phyloP scores from a whole-genome alignment of 2,329 filamentous ascomycete genomes.

The Hyphodiscus sp. region DNA sequence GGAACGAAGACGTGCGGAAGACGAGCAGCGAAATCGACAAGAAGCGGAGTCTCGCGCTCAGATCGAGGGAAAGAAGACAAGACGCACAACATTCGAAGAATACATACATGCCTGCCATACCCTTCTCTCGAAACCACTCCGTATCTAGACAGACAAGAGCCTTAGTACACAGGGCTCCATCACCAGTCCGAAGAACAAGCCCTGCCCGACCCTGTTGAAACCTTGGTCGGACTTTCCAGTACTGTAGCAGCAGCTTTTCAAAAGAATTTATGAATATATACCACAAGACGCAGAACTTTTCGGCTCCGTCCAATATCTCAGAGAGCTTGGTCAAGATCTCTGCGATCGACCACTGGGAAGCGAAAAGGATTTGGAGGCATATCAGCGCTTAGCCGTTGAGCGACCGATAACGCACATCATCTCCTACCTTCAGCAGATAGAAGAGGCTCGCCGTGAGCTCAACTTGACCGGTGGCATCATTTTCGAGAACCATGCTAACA shows the following conservation, averaged over 20 bases:
- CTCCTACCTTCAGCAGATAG: conserved; percentile 24
- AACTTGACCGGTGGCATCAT: conserved; percentile 16
- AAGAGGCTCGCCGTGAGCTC: conserved; percentile 23
- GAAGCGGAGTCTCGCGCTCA: too few species aligned
- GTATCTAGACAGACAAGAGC: conserved; percentile 21
- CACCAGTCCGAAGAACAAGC: conserved; percentile 18
- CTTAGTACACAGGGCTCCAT: conserved; percentile 21
- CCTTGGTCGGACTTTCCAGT: conserved; percentile 18
- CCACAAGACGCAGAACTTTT: conserved; percentile 14
- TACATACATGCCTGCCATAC: not conserved
- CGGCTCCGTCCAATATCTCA: conserved; percentile 20
- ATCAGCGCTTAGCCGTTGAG: conserved; percentile 27
- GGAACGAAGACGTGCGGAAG: too few species aligned
- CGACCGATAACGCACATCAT: conserved; percentile 26
- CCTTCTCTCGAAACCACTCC: conserved; percentile 19
- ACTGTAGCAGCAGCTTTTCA: conserved; percentile 14
- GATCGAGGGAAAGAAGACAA: too few species aligned
- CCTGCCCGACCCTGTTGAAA: conserved; percentile 17
- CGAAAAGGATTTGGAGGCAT: conserved; percentile 27
- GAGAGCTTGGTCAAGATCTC: conserved; percentile 17
- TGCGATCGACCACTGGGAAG: conserved; percentile 21
- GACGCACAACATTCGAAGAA: too few species aligned
- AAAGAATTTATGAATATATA: conserved; percentile 15
- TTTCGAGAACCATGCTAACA: conserved; percentile 22
- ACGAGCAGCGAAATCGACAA: too few species aligned